Evolutionary conservation across 1,139 yeast species (phyloP), one percentile per base, ranked within the genome.

Genomic region (Candida frijolesensis): DNA sequence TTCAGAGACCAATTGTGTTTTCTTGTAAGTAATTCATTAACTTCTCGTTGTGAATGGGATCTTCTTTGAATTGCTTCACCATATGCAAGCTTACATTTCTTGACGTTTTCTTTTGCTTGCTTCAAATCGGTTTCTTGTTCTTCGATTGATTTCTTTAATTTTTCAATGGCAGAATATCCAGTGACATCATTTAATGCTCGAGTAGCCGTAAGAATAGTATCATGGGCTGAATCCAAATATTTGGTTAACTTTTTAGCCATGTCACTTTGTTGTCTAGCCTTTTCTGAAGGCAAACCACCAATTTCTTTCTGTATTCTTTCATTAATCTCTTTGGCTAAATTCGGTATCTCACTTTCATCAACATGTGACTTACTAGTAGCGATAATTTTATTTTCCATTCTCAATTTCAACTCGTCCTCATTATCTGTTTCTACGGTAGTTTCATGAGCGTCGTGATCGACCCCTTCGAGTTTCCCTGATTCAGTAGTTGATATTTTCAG

Each of bases 181-280:
- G 99, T 94, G 10, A 91, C 85, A 61, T 92, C 97, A 63, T 95
- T 95, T 42, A 94, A 71, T 0, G 92, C 82, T 52, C 83, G 76
- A 0, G 95, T 85, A 0, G 94, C 92, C 0, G 85, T 79, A 54
- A 85, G 79, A 1, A 87, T 72, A 0, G 90, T 79, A 25, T 80
- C 83, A 58, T 84, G 91, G 33, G 88, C 64, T 8, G 86, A 81
- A 56, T 84, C 89, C 54, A 87, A 72, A 59, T 82, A 82, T 16
- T 67, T 61, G 35, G 77, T 83, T 39, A 87, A 56, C 60, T 74
- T 75, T 47, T 65, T 68, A 27, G 71, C 54, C 11, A 60, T 16
- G 27, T 58, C 49, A 42, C 57, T 58, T 50, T 59, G 56, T 14
- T 50, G 44, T 35, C 58, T 60, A 48, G 70, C 75, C 39, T 57